phyloP scores from a whole-genome alignment of 352 stramenopile species.

The Phytophthora uliginosa region DNA sequence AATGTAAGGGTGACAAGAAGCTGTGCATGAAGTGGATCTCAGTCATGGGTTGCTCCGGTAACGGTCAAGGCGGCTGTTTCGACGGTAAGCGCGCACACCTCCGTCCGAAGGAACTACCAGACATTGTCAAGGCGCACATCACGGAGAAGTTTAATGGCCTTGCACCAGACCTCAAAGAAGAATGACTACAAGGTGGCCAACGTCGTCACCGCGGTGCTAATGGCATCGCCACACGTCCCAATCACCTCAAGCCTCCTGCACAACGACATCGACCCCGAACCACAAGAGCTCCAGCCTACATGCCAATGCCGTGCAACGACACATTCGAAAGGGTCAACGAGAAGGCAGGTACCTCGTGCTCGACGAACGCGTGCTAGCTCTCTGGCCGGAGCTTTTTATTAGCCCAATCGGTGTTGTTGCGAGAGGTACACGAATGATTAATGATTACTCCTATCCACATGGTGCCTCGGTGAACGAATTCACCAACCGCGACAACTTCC shows the following conservation, averaged over 20 bases:
- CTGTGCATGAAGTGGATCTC: constrained; percentile 18
- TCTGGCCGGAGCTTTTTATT: constrained; percentile 16
- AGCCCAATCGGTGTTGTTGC: constrained; percentile 15
- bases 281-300: neutral
- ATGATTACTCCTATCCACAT: constrained; percentile 23
- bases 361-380: neutral
- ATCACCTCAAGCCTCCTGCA: neutral
- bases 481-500: constrained; percentile 11
- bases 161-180: neutral
- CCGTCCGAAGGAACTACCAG: neutral
- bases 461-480: constrained; percentile 28
- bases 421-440: neutral
- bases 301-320: neutral
- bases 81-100: constrained; percentile 18
- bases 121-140: constrained; percentile 1
- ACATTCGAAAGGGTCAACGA: constrained; percentile 17
- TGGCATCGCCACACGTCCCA: neutral
- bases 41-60: neutral
- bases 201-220: no score
- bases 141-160: neutral
- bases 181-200: no score
- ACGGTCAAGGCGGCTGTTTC: constrained; percentile 10
- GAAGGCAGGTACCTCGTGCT: constrained; percentile 8
- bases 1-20: constrained; percentile 1
- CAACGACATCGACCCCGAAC: neutral